These are phyloP conservation scores for Davidsoniella eucalypti DNA, from an alignment of 2,329 filamentous ascomycete genomes.

Conservation along the genomic window DNA sequence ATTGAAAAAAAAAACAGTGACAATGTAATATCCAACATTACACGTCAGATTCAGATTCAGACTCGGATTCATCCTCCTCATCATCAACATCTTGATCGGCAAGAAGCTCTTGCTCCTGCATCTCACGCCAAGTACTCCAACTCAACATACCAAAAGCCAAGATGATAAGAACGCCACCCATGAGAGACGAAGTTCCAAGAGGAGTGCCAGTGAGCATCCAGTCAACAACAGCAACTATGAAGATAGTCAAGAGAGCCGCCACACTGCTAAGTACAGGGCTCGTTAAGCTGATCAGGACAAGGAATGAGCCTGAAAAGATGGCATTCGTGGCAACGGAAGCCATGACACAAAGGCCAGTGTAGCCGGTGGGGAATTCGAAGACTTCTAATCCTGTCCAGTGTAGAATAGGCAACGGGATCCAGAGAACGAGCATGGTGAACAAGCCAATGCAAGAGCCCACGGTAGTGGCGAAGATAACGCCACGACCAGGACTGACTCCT, in stretches of 20 bases:
- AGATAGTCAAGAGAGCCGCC: slow-evolving; percentile 86
- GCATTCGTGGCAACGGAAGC: slow-evolving; percentile 78
- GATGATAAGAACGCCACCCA: slow-evolving; percentile 77
- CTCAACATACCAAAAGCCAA: slow-evolving; percentile 72
- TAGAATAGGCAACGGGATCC: slow-evolving; percentile 78
- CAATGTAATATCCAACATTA: background rate
- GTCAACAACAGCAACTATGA: slow-evolving; percentile 85
- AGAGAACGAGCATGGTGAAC: slow-evolving; percentile 76
- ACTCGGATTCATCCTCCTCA: slow-evolving; percentile 8
- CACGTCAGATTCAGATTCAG: slow-evolving; percentile 8
- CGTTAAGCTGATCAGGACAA: slow-evolving; percentile 83
- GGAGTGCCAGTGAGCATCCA: slow-evolving; percentile 69
- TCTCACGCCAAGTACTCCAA: slow-evolving; percentile 86
- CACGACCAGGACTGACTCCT: slow-evolving; percentile 66
- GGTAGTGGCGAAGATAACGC: slow-evolving; percentile 87
- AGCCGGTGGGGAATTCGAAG: slow-evolving; percentile 66
- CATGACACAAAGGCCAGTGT: slow-evolving; percentile 63
- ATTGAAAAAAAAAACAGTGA: background rate
- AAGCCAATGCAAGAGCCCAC: slow-evolving; percentile 75
- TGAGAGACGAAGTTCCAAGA: slow-evolving; percentile 55
- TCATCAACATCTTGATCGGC: slow-evolving; percentile 33
- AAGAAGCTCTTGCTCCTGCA: slow-evolving; percentile 64
- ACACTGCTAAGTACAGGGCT: slow-evolving; percentile 86
- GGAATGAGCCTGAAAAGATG: slow-evolving; percentile 79
- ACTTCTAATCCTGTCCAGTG: slow-evolving; percentile 63